Evolutionary conservation across 2,329 filamentous ascomycete genomes (phyloP), one percentile per base, ranked within the genome.

Genomic region (Aureobasidium sp.): DNA sequence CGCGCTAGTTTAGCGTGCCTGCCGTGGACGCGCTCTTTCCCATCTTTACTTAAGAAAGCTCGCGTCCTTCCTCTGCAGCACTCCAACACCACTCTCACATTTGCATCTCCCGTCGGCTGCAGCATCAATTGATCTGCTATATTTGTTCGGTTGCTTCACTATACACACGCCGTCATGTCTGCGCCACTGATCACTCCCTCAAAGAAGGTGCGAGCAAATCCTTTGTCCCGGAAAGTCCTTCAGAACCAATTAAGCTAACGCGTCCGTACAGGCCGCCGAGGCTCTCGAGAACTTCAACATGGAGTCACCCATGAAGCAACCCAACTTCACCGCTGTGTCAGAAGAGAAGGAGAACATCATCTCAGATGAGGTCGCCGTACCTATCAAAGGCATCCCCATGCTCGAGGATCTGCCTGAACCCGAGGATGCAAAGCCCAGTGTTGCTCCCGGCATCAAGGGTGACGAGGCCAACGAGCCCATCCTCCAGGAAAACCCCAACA

Each of bases 401-500:
- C 64, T 73, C 37, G 67, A 68, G 25, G 66, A 69, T 34, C 63
- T 64, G 44, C 62, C 61, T 42, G 61, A 62, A 50, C 51, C 63
- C 29, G 60, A 61, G 38, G 62, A 63, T 11, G 27, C 47, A 62
- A 83, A 84, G 73, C 71, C 79, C 52, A 64, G 72, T 44, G 72
- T 76, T 48, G 76, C 80, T 57, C 55, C 66, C 60, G 78, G 71
- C 61, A 76, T 75, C 65, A 80, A 79, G 68, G 70, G 76, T 69
- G 78, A 86, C 47, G 88, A 95, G 72, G 79, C 79, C 55, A 80
- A 90, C 55, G 93, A 98, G 79, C 93, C 93, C 55, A 79, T 98
- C 49, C 83, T 98, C 6, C 86, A 90, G 70, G 93, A 97, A 75
- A 98, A 98, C 75, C 86, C 90, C 58, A 83, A 95, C 63, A 88